Conservation (phyloP, 768 basidiomycete genomes). For the Lactarius vividus region DNA sequence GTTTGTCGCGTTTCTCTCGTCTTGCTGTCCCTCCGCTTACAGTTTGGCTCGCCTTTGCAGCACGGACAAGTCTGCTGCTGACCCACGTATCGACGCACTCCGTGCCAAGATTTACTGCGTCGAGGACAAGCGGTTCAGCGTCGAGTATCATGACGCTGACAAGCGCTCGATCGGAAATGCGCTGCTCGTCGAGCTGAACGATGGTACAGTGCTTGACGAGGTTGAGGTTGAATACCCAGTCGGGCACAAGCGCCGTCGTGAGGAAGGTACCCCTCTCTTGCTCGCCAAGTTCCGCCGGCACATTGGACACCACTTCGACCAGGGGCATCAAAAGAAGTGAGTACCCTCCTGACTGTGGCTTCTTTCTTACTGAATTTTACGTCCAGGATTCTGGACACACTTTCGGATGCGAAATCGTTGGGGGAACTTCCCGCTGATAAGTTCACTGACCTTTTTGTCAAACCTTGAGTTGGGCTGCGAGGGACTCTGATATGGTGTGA, state of each 20-base stretch:
- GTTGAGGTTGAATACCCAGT: slow-evolving; percentile 90
- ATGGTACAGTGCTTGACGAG: slow-evolving; percentile 85
- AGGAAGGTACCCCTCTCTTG: slow-evolving; percentile 82
- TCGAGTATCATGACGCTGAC: slow-evolving; percentile 85
- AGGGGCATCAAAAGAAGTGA: slow-evolving; percentile 70
- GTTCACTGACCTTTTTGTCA: slow-evolving; percentile 89
- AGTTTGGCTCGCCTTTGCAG: slow-evolving; percentile 33
- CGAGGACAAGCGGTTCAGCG: slow-evolving; percentile 77
- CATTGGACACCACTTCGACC: slow-evolving; percentile 73
- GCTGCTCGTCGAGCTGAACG: slow-evolving; percentile 79
- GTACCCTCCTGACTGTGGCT: slow-evolving; percentile 31
- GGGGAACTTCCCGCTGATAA: slow-evolving; percentile 69
- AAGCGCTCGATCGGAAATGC: slow-evolving; percentile 92
- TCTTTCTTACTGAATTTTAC: slow-evolving; percentile 6
- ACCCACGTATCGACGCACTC: slow-evolving; percentile 86
- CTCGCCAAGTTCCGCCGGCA: slow-evolving; percentile 88
- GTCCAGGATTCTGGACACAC: slow-evolving; percentile 69
- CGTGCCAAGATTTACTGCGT: slow-evolving; percentile 88
- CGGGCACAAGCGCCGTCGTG: slow-evolving; percentile 84
- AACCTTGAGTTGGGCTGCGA: slow-evolving; percentile 45
- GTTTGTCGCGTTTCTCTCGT: slow-evolving; percentile 37
- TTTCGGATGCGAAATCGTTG: slow-evolving; percentile 59
- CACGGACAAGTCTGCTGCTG: slow-evolving; percentile 78
- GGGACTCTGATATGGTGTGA: too few relatives aligned
- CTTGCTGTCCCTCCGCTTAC: background rate